Evolutionary conservation across 2,329 filamentous ascomycete genomes (phyloP).

Genomic region (Trichophyton rubrum): DNA sequence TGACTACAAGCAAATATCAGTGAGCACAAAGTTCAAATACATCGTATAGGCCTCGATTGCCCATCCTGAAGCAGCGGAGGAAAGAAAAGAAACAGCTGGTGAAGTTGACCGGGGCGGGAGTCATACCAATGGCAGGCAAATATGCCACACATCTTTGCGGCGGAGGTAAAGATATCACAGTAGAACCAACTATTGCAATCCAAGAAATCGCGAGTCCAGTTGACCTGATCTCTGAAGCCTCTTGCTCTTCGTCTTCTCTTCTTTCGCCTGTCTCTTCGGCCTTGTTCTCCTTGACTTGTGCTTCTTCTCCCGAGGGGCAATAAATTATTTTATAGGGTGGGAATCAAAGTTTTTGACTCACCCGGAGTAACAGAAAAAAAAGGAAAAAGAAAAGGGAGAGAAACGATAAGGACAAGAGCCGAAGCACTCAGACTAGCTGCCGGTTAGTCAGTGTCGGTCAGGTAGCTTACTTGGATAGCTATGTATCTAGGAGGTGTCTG

Average conservation of each 20-base stretch:
- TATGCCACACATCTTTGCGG: constrained; percentile 78
- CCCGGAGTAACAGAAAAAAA: background rate
- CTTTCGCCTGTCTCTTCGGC: background rate
- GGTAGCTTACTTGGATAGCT: background rate
- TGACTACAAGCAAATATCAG: constrained; percentile 40
- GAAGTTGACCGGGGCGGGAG: background rate
- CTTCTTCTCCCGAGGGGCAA: background rate
- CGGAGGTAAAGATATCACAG: background rate
- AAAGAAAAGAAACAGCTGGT: background rate
- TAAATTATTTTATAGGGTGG: constrained; percentile 9
- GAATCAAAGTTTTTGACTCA: constrained; percentile 9
- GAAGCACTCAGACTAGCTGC: too few species aligned
- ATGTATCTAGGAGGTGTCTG: too few species aligned
- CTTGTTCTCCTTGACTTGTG: too few species aligned
- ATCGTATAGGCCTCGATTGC: background rate
- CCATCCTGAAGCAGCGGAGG: background rate
- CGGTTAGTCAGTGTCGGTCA: background rate
- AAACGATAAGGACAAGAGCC: background rate
- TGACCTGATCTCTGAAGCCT: background rate
- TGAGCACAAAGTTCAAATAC: background rate
- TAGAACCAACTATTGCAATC: background rate
- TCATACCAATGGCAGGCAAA: constrained; percentile 81
- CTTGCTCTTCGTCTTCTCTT: background rate
- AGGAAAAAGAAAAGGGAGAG: background rate
- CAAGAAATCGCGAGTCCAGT: background rate